These are phyloP conservation scores for Fusarium lateritium DNA, from an alignment of 2,329 filamentous ascomycete genomes.

Conservation along the genomic window DNA sequence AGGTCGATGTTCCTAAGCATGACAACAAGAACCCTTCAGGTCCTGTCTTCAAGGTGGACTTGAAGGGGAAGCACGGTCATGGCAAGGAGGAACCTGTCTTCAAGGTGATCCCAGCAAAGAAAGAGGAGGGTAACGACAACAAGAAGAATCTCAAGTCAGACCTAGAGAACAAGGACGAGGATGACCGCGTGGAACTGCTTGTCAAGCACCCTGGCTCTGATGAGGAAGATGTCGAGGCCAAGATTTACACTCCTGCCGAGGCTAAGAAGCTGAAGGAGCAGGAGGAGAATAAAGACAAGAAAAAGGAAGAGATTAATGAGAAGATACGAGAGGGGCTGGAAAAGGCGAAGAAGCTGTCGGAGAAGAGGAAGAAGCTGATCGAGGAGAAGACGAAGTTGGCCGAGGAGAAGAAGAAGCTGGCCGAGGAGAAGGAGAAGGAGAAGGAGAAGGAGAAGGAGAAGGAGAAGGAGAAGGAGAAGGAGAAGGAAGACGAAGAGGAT, in stretches of 20 bases:
- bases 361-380: neutral
- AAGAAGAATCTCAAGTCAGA: neutral
- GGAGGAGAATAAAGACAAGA: neutral
- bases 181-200: slow-evolving; percentile 13
- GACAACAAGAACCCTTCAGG: neutral
- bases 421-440: neutral
- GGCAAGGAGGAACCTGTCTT: neutral
- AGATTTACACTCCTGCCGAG: slow-evolving; percentile 6
- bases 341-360: neutral
- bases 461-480: slow-evolving; percentile 1
- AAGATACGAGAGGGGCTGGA: neutral
- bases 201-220: slow-evolving; percentile 2
- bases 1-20: slow-evolving; percentile 14
- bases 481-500: slow-evolving; percentile 9
- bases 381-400: slow-evolving; percentile 5
- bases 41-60: slow-evolving; percentile 9
- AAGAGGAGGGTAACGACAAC: too few species aligned
- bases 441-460: neutral
- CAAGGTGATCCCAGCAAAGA: neutral
- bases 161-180: slow-evolving; percentile 18
- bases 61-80: neutral
- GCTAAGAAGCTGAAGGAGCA: slow-evolving; percentile 11
- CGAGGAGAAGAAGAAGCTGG: slow-evolving; percentile 8
- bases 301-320: neutral
- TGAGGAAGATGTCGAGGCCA: neutral